A percentile compares a stretch with the other conserved stretches of the same genome.
phyloP scores from a whole-genome alignment of 1,284 basidiomycete genomes.

The Heliocybe sulcata region DNA sequence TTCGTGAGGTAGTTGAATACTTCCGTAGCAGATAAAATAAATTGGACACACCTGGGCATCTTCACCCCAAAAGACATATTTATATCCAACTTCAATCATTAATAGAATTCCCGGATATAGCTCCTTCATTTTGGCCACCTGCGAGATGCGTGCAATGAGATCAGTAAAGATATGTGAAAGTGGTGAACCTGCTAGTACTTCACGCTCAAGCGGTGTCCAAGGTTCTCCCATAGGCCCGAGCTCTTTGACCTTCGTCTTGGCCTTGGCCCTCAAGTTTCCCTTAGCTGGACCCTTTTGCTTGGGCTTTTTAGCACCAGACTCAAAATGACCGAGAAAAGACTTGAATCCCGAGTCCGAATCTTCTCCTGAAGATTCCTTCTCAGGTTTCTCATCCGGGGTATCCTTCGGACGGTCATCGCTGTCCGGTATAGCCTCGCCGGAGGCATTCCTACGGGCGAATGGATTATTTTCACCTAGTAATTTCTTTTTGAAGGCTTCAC shows the following conservation, averaged over 20 bases:
- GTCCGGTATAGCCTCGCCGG: constrained; percentile 12
- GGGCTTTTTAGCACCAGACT: constrained; percentile 25
- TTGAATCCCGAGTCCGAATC: constrained; percentile 39
- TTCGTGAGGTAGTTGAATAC: constrained; percentile 4
- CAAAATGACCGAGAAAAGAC: constrained; percentile 39
- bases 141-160: not conserved
- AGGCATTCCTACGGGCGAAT: constrained; percentile 8
- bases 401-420: constrained; percentile 22
- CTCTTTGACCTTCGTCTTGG: constrained; percentile 34
- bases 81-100: constrained; percentile 87
- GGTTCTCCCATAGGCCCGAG: constrained; percentile 72
- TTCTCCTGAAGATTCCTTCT: constrained; percentile 1
- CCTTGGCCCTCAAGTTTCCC: constrained; percentile 17
- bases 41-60: constrained; percentile 67
- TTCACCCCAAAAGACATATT: constrained; percentile 84
- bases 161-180: not conserved
- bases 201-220: constrained; percentile 82
- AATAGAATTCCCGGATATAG: constrained; percentile 73
- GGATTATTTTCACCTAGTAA: constrained; percentile 40
- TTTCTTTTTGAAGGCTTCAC: constrained; percentile 48
- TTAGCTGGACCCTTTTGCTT: constrained; percentile 22
- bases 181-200: constrained; percentile 43
- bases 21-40: not conserved
- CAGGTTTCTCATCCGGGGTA: constrained; percentile 21
- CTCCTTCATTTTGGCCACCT: constrained; percentile 67